Evolutionary conservation across 2,329 filamentous ascomycete genomes (phyloP).

Genomic region (Aspergillus floridensis): DNA sequence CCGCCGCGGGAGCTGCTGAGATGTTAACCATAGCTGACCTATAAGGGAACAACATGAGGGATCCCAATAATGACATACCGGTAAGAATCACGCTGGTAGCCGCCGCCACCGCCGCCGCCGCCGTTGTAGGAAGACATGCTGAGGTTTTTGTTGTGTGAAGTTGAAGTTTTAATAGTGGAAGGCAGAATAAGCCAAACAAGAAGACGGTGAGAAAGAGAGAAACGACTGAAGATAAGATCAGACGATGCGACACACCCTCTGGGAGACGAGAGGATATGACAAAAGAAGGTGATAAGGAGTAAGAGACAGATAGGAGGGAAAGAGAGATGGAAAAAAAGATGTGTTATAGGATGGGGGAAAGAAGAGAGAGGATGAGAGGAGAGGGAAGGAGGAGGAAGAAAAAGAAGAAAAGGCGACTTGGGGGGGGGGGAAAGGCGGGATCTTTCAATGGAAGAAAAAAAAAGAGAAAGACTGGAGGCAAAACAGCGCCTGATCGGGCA

Average conservation of each 20-base stretch:
- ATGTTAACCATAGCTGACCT: not conserved
- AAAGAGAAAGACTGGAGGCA: conserved; percentile 22
- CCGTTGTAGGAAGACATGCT: conserved; percentile 74
- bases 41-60: not conserved
- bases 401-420: conserved; percentile 25
- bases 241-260: conserved; percentile 20
- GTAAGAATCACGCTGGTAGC: conserved; percentile 56
- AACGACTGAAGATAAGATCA: conserved; percentile 15
- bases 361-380: conserved; percentile 24
- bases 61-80: conserved; percentile 28
- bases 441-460: conserved; percentile 25
- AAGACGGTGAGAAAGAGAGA: conserved; percentile 19
- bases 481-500: conserved; percentile 26
- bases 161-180: not conserved
- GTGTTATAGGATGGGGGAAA: conserved; percentile 16
- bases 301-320: conserved; percentile 14
- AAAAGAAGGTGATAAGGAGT: conserved; percentile 15
- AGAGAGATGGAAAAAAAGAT: conserved; percentile 21
- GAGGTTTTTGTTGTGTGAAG: conserved; percentile 14
- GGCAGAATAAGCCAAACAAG: conserved; percentile 6
- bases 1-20: conserved; percentile 44
- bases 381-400: conserved; percentile 30
- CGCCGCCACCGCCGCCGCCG: conserved; percentile 42
- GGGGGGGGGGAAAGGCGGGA: conserved; percentile 15
- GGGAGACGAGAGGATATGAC: conserved; percentile 14